Base-by-base conservation (phyloP, 1,139 yeast genomes). In the Suhomyces guaymorum region DNA sequence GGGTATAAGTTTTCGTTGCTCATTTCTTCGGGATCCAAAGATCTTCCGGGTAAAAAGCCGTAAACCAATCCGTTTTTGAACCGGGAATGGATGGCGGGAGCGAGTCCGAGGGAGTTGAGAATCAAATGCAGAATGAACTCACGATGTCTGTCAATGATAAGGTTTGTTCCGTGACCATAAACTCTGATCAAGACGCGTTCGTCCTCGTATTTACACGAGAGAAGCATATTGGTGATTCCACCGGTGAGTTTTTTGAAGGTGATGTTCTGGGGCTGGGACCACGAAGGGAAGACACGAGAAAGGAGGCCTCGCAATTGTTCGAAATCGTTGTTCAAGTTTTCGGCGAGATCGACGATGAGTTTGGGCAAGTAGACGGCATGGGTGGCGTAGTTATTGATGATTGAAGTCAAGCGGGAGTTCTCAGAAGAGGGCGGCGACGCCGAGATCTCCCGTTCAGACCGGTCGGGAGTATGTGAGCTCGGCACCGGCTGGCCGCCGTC, bases 141-240 rank as follows among this genome's bases (percentile, higher is more conserved):
- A 21, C 90, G 65, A 48, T 82, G 83, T 45, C 95, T 66, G 55
- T 84, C 89, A 27, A 85, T 85, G 38, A 85, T 82, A 24, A 81
- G 63, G 41, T 73, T 75, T 0, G 95, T 85, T 12, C 90, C 90
- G 38, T 78, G 75, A 7, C 95, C 95, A 48, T 84, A 85, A 0
- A 85, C 82, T 39, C 95, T 65, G 42, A 83, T 80, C 26, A 85
- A 66, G 2, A 82, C 80, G 5, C 61, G 61, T 9, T 43, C 43
- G 18, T 46, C 35, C 4, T 41, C 41, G 38, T 66, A 62, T 20
- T 57, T 56, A 40, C 84, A 82, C 29, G 78, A 70, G 23, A 82
- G 58, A 35, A 83, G 71, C 78, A 80, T 78, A 55, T 85, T 85
- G 15, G 95, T 85, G 55, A 85, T 84, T 7, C 95, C 95, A 3